Evolutionary conservation across 2,329 filamentous ascomycete species (phyloP).

Genomic region (Stachybotrys echinatus): DNA sequence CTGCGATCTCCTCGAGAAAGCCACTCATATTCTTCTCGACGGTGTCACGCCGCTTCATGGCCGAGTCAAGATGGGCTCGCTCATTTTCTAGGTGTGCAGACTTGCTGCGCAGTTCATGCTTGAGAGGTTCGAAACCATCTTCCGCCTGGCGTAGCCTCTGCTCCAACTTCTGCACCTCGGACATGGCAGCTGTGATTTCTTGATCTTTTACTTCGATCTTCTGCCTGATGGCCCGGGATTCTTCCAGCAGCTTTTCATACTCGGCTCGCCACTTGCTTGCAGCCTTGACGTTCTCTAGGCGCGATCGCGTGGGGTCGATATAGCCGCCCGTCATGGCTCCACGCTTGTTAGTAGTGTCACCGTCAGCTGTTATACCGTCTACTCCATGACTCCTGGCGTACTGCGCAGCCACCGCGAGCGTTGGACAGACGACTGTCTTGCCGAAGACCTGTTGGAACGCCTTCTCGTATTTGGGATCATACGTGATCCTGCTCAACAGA

Average conservation of each 20-base stretch:
- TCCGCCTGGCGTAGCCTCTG: slow-evolving; percentile 74
- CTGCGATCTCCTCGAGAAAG: slow-evolving; percentile 67
- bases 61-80: slow-evolving; percentile 67
- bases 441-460: slow-evolving; percentile 95
- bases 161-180: slow-evolving; percentile 76
- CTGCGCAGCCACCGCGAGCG: slow-evolving; percentile 78
- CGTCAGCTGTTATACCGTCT: slow-evolving; percentile 89
- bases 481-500: slow-evolving; percentile 78
- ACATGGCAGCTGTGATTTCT: slow-evolving; percentile 80
- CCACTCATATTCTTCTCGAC: slow-evolving; percentile 72
- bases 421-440: slow-evolving; percentile 90
- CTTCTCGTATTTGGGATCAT: slow-evolving; percentile 69
- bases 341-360: slow-evolving; percentile 90
- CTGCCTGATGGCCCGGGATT: slow-evolving; percentile 59
- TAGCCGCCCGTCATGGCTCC: slow-evolving; percentile 94
- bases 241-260: slow-evolving; percentile 61
- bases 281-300: slow-evolving; percentile 76
- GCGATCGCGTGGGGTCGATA: slow-evolving; percentile 79
- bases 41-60: slow-evolving; percentile 57
- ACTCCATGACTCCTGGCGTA: slow-evolving; percentile 90
- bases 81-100: slow-evolving; percentile 69
- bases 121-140: slow-evolving; percentile 74
- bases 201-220: slow-evolving; percentile 79
- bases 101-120: slow-evolving; percentile 71
- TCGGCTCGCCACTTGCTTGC: slow-evolving; percentile 71